A percentile compares a stretch with the other conserved stretches of the same genome.
Evolutionary conservation across 345 rosid species (phyloP).

Genomic region (Populus deltoides): DNA sequence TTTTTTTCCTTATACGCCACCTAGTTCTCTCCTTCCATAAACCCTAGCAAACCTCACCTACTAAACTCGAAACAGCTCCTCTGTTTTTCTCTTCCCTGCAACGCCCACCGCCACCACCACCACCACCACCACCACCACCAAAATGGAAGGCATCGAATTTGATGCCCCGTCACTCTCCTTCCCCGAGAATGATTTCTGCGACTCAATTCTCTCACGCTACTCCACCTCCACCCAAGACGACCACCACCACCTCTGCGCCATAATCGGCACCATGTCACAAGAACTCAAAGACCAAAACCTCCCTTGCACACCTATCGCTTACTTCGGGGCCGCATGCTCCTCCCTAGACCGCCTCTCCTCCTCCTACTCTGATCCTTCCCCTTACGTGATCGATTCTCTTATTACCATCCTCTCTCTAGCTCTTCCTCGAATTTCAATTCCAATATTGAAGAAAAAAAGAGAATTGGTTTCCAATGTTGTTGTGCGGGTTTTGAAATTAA

Average conservation of each 20-base stretch:
- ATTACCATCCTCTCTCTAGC: slow-evolving; percentile 53
- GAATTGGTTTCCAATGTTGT: slow-evolving; percentile 47
- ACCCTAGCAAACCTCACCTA: slow-evolving; percentile 8
- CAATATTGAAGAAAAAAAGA: slow-evolving; percentile 49
- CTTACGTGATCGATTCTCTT: slow-evolving; percentile 52
- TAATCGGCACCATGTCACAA: slow-evolving; percentile 67
- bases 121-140: background rate
- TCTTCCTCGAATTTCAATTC: slow-evolving; percentile 48
- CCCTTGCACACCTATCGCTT: slow-evolving; percentile 59
- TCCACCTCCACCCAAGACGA: slow-evolving; percentile 49
- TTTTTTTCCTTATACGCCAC: too few relatives aligned
- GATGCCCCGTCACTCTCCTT: slow-evolving; percentile 15
- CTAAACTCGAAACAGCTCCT: background rate
- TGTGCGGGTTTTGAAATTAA: slow-evolving; percentile 40
- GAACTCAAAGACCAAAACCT: slow-evolving; percentile 65
- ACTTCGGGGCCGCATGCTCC: slow-evolving; percentile 59
- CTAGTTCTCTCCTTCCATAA: background rate
- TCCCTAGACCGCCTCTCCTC: slow-evolving; percentile 60
- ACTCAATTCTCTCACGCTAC: slow-evolving; percentile 51
- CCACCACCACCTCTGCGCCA: slow-evolving; percentile 61
- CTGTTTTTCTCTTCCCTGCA: background rate
- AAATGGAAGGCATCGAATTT: slow-evolving; percentile 35
- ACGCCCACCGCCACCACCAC: background rate
- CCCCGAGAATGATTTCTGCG: slow-evolving; percentile 47
- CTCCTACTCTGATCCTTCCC: slow-evolving; percentile 32